Base-by-base conservation (phyloP, 139 green algal species). In the Chlorella sp. region DNA sequence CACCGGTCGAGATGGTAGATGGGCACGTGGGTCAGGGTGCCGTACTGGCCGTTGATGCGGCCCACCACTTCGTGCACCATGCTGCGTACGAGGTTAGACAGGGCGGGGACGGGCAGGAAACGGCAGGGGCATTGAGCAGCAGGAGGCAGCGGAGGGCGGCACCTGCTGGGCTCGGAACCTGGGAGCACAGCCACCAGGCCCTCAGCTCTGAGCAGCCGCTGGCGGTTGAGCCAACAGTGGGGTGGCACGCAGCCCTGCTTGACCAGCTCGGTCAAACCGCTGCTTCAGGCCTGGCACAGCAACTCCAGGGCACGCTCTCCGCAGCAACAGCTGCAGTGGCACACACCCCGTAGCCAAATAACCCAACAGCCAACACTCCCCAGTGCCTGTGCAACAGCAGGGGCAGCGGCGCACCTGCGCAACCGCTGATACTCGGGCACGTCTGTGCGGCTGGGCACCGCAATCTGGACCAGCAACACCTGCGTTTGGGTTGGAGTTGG, bases 11-110 rank as follows among this genome's bases (percentile, higher is more conserved):
- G 90, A 83, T 99, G 96, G 91, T 99, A 98, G 89, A 99, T 99
- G 82, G 97, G 97, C 47, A 99, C 95, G 78, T 97, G 95, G 2
- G 95, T 98, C 7, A 99, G 92, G 12, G 97, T 98, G 74, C 98
- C 98, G 85, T 98, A 99, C 73, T 91, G 86, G 20, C 98, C 98
- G 88, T 99, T 99, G 91, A 99, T 99, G 82, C 98, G 94, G 5
- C 98, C 98, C 57, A 99, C 98, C 13, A 99, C 98, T 94, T 99
- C 98, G 84, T 99, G 97, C 68, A 99, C 97, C 93, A 97, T 96
- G 55, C 86, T 94, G 76, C 76, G 12, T 94, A 60, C 76, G 12
- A 9, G 32, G 69, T 25, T 34, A 38, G 26, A 5, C 20, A 71
- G 30, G 28, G 71, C 6, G 21, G 28, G 41, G 72, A 30, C 2